Base-by-base conservation (phyloP, 2,329 filamentous ascomycete species). In the Teratosphaeria gauchensis region DNA sequence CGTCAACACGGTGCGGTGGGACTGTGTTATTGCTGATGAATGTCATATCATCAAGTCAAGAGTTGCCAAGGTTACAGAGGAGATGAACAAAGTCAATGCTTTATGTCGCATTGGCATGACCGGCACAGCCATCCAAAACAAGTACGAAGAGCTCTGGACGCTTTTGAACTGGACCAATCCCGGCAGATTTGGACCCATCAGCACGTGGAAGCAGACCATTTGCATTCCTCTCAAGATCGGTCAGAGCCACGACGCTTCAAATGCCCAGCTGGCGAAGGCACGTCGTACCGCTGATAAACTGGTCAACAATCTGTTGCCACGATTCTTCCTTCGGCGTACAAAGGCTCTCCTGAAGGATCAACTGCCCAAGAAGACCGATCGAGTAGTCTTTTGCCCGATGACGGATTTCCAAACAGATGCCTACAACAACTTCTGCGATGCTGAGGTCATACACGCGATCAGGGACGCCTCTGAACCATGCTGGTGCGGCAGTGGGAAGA, bases 61-160 rank as follows among this genome's bases (percentile, higher is more conserved):
- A 54, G 80, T 77, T 51, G 87, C 92, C 0, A 88, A 87, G 62
- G 88, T 87, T 7, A 94, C 92, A 0, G 84, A 88, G 68, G 86
- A 91, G 0, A 92, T 99, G 87, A 89, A 90, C 66, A 84, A 92
- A 61, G 79, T 97, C 65, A 99, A 99, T 66, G 85, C 92, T 0
- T 81, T 97, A 2, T 97, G 94, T 69, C 84, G 94, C 35, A 92
- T 99, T 61, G 94, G 94, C 0, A 79, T 99, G 8, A 97, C 92
- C 0, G 94, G 94, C 1, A 99, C 94, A 0, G 92, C 92, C 0
- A 96, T 99, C 52, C 94, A 99, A 71, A 99, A 99, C 73, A 94
- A 90, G 64, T 99, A 99, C 71, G 90, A 96, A 70, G 94, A 99
- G 72, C 80, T 99, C 0, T 99, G 92, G 92, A 95, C 91, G 0